These are phyloP conservation scores for Exophiala alcalophila DNA, from an alignment of 2,329 filamentous ascomycete species.

Conservation along the genomic window DNA sequence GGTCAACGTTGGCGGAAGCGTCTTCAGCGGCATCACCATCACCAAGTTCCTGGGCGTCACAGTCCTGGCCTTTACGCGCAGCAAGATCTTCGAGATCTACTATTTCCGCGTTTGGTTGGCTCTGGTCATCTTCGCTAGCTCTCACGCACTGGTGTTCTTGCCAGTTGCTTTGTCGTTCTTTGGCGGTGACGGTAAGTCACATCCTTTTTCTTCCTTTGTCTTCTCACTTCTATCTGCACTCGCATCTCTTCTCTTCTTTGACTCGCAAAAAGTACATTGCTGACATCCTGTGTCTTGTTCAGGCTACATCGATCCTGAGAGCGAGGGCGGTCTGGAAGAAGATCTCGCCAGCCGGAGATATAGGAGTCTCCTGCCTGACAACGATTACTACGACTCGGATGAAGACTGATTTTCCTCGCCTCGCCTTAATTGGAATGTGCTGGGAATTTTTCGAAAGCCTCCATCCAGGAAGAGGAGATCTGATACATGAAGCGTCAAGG, in stretches of 20 bases:
- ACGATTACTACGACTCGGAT: constrained; percentile 76
- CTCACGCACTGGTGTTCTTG: constrained; percentile 85
- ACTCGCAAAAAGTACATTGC: too few species aligned
- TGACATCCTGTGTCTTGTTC: constrained; percentile 5
- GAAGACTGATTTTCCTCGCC: constrained; percentile 34
- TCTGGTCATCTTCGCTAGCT: constrained; percentile 81
- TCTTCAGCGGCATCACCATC: constrained; percentile 93
- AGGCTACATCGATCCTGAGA: constrained; percentile 83
- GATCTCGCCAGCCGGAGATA: constrained; percentile 79
- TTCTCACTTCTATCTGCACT: neutral
- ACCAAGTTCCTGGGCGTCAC: constrained; percentile 91
- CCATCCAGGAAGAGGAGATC: too few species aligned
- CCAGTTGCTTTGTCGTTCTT: constrained; percentile 83
- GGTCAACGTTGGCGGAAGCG: constrained; percentile 89
- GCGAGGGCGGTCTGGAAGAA: constrained; percentile 83
- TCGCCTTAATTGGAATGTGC: too few species aligned
- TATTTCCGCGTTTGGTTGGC: constrained; percentile 97
- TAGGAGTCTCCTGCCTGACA: constrained; percentile 71
- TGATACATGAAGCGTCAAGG: too few species aligned
- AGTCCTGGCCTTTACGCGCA: constrained; percentile 89
- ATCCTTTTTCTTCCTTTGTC: neutral
- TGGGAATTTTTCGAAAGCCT: too few species aligned
- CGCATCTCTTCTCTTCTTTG: constrained; percentile 2
- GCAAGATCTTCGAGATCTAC: constrained; percentile 99
- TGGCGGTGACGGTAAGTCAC: constrained; percentile 67